phyloP scores from a whole-genome alignment of 345 rosid species.

The Iberis pinnata region DNA sequence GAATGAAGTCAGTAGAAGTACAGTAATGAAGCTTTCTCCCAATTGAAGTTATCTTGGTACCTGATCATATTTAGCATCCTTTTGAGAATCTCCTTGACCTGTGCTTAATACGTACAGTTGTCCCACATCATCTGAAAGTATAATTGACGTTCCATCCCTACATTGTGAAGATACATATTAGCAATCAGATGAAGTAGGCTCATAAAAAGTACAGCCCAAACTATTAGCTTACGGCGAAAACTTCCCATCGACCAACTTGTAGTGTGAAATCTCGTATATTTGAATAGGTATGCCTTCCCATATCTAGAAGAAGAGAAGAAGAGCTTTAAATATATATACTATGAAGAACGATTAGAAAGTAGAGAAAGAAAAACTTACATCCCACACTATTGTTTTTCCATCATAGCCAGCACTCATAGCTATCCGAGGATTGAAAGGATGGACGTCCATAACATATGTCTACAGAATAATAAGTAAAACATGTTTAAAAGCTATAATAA shows the following conservation, averaged over 20 bases:
- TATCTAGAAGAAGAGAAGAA: conserved; percentile 47
- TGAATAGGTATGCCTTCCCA: conserved; percentile 96
- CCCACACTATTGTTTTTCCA: conserved; percentile 95
- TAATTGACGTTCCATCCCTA: conserved; percentile 95
- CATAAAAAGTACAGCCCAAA: not conserved
- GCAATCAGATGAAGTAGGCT: conserved; percentile 14
- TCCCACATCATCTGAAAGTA: conserved; percentile 99
- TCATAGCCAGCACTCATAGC: conserved; percentile 99
- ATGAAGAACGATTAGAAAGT: conserved; percentile 11
- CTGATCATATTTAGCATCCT: conserved; percentile 95
- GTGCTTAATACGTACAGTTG: conserved; percentile 82
- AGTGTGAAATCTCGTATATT: conserved; percentile 82
- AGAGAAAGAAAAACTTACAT: conserved; percentile 58
- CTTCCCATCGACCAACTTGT: conserved; percentile 98
- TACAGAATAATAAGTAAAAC: conserved; percentile 24
- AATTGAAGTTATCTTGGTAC: conserved; percentile 32
- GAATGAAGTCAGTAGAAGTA: conserved; percentile 4
- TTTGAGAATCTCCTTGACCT: conserved; percentile 96
- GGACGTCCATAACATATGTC: conserved; percentile 98
- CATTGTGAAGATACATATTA: conserved; percentile 16
- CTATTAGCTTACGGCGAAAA: conserved; percentile 84
- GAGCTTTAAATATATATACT: conserved; percentile 17
- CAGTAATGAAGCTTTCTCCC: conserved; percentile 8
- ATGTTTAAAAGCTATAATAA: conserved; percentile 12
- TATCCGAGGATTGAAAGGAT: conserved; percentile 95